phyloP scores from a whole-genome alignment of 345 rosid species.

The Lepidium africanum region DNA sequence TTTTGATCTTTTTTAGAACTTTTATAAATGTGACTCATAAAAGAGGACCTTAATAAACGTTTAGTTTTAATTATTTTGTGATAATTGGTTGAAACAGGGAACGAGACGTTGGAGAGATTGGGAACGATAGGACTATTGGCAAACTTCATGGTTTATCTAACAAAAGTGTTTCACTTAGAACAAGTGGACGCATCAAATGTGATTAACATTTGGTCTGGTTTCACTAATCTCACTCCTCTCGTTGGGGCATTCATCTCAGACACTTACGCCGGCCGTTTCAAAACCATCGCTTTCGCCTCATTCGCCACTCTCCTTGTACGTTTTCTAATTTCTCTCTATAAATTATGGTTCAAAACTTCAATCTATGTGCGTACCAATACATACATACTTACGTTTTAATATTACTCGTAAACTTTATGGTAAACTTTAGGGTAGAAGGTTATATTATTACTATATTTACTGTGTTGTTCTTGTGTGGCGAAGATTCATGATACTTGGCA shows the following conservation, averaged over 20 bases:
- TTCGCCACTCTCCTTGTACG: slow-evolving; percentile 51
- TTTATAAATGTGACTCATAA: too few relatives aligned
- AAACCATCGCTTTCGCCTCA: slow-evolving; percentile 49
- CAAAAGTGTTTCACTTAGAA: slow-evolving; percentile 46
- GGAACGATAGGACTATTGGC: slow-evolving; percentile 54
- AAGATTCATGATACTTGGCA: slow-evolving; percentile 16
- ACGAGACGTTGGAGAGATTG: slow-evolving; percentile 70
- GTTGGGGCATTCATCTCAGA: slow-evolving; percentile 67
- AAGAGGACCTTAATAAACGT: too few relatives aligned
- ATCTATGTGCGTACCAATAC: not conserved
- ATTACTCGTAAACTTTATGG: not conserved
- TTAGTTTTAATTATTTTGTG: not conserved
- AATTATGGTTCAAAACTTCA: not conserved
- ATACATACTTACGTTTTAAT: too few relatives aligned
- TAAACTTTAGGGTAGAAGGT: not conserved
- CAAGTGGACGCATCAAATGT: slow-evolving; percentile 51
- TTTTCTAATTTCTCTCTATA: not conserved
- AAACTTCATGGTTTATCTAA: slow-evolving; percentile 58
- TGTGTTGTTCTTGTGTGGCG: slow-evolving; percentile 3
- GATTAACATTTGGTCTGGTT: slow-evolving; percentile 56
- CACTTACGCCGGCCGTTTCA: slow-evolving; percentile 44
- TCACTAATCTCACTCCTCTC: slow-evolving; percentile 51
- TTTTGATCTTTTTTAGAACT: too few relatives aligned
- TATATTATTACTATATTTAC: not conserved
- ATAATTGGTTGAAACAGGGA: slow-evolving; percentile 32